Base-by-base conservation (phyloP, 1,284 basidiomycete genomes). In the Apiotrichum gracile region DNA sequence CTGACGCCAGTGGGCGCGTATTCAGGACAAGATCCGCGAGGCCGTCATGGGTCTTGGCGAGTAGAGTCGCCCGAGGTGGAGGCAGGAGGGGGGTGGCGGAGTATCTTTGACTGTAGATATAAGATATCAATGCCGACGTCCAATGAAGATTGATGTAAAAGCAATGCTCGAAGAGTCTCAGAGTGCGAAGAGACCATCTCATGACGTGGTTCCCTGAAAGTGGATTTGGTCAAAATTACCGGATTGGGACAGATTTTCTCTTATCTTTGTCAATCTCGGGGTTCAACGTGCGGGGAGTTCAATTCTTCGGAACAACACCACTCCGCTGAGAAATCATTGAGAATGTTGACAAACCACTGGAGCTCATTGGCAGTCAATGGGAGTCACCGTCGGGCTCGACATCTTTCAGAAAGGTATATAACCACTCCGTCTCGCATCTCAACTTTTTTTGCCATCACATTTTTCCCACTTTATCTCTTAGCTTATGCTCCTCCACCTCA, bases 11-110 rank as follows among this genome's bases (percentile, higher is more conserved):
- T 66, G 66, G 66, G 22, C 51, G 9, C 49, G 66, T 31, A 55
- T 64, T 41, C 66, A 66, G 54, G 48, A 35, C 35, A 65, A 67
- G 58, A 61, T 67, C 47, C 26, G 56, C 40, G 50, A 64, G 33
- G 60, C 61, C 31, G 31, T 6, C 27, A 29, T 10, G 33, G 49
- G 39, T 24, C 27, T 65, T 39, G 65, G 63, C 38, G 63, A 65
- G 38, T 61, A 51, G 41, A 38, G 35, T 19, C 9, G 17, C 19
- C 3, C 9, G 42, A 29, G 16, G 26, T 41, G 6, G 25, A 41
- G 5, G 10, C 21, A 44, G 25, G 44, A 16, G n/a, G n/a, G n/a
- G n/a, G n/a, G n/a, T n/a, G n/a, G n/a, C n/a, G n/a, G n/a, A n/a
- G n/a, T n/a, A n/a, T n/a, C n/a, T n/a, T n/a, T n/a, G n/a, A n/a